Evolutionary conservation across 768 basidiomycete species (phyloP), one percentile per base, ranked within the genome.

Genomic region (Termitomyces heimii): DNA sequence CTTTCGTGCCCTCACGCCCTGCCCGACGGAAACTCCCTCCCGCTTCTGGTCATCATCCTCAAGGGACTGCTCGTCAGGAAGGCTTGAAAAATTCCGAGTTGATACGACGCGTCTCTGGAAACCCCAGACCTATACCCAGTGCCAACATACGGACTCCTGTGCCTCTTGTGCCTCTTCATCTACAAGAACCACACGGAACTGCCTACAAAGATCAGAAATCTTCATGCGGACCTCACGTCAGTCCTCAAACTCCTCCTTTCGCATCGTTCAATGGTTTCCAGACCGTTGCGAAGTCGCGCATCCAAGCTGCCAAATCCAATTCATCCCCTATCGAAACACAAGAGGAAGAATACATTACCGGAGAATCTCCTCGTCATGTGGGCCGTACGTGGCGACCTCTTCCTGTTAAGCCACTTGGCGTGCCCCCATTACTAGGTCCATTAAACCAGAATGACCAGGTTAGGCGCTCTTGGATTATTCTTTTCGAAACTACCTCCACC

Each of bases 371-470:
- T 44, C 69, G 66, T 59, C 55, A 68, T 31, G 61, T 61, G 34
- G 73, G 71, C 58, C 67, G 56, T 39, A 55, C 68, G 28, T 73
- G 68, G 67, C 58, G 43, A 26, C 58, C 58, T 16, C 53, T 57
- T 39, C 59, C 63, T 46, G 20, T 64, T 43, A 57, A 54, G 50
- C 22, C 28, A 16, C 28, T 58, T 22, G 14, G n/a, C 13, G 16
- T 56, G 6, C 53, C 49, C 10, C 37, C 44, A 18, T 35, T 59
- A 35, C 35, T 55, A 5, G 32, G 35, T 13, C 48, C 50, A 14
- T 46, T 55, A n/a, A 45, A 37, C 53, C 56, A 59, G 20, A 46
- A 58, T 20, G 42, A 60, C 20, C 55, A 53, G 40, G 35, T 62
- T 26, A 66, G 56, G 34, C 51, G 44, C 42, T 50, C 51, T 49